Evolutionary conservation across 495 filamentous ascomycete species (phyloP).

Genomic region (Aspergillus incahuasiensis): DNA sequence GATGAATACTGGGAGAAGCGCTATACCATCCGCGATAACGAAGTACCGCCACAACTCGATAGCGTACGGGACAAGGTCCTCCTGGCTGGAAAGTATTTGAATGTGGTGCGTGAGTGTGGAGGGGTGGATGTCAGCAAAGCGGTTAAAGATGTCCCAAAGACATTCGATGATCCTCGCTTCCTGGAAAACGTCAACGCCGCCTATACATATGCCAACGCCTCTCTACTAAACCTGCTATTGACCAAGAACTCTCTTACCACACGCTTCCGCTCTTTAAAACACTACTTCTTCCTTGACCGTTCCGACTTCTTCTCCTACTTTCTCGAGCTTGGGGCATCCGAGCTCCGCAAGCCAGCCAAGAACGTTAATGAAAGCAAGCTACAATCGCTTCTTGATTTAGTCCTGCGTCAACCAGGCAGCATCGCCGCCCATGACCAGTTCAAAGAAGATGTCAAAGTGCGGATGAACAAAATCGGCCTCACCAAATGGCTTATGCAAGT

Average conservation of each 20-base stretch:
- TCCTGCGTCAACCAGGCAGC: slow-evolving; percentile 89
- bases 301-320: slow-evolving; percentile 99
- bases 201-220: slow-evolving; percentile 93
- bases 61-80: slow-evolving; percentile 90
- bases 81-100: slow-evolving; percentile 93
- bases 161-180: slow-evolving; percentile 84
- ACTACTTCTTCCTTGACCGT: slow-evolving; percentile 97
- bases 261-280: slow-evolving; percentile 83
- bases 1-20: slow-evolving; percentile 99
- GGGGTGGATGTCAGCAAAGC: slow-evolving; percentile 91
- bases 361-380: slow-evolving; percentile 87
- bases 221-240: slow-evolving; percentile 82
- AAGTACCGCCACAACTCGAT: slow-evolving; percentile 89
- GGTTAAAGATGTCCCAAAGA: slow-evolving; percentile 80
- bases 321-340: slow-evolving; percentile 80
- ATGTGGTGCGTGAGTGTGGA: slow-evolving; percentile 94
- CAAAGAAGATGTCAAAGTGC: slow-evolving; percentile 95
- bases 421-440: slow-evolving; percentile 92
- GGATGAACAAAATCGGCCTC: slow-evolving; percentile 91
- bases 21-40: slow-evolving; percentile 87
- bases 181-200: slow-evolving; percentile 92
- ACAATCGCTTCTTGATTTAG: slow-evolving; percentile 89
- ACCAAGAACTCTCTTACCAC: slow-evolving; percentile 89
- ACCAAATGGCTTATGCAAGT: slow-evolving; percentile 93
- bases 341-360: slow-evolving; percentile 82